These are phyloP conservation scores for Grigorovia transvaalensis DNA, from an alignment of 805 yeast genomes.

Conservation along the genomic window DNA sequence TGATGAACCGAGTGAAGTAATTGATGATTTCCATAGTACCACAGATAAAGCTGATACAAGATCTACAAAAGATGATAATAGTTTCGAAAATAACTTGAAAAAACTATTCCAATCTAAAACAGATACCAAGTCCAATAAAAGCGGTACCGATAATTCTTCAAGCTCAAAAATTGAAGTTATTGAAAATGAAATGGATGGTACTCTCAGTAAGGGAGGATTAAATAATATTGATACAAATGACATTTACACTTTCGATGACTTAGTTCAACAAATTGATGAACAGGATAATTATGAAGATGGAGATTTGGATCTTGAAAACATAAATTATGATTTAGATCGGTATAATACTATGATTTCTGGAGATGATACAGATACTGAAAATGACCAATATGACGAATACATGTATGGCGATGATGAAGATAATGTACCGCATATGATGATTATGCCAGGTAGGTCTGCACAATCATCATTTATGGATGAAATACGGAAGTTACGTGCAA, in stretches of 20 bases:
- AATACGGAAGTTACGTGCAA: constrained; percentile 10
- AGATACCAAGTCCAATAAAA: background rate
- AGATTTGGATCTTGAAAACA: constrained; percentile 10
- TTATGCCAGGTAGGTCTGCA: constrained; percentile 19
- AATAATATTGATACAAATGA: constrained; percentile 15
- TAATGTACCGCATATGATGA: constrained; percentile 13
- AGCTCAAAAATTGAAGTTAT: background rate
- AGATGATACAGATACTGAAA: background rate
- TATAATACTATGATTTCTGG: constrained; percentile 3
- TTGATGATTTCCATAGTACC: background rate
- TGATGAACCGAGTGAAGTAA: background rate
- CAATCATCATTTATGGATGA: constrained; percentile 21
- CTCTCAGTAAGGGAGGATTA: background rate
- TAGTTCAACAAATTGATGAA: constrained; percentile 24
- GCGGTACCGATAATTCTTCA: background rate
- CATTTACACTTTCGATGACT: constrained; percentile 27
- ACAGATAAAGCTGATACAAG: background rate
- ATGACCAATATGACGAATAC: constrained; percentile 5
- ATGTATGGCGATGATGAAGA: constrained; percentile 15
- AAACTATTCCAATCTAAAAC: background rate
- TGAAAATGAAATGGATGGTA: background rate
- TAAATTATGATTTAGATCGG: constrained; percentile 17
- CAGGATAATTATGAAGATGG: constrained; percentile 23
- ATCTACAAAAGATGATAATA: background rate
- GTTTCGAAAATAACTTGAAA: constrained; percentile 10